Conservation (phyloP, 169 alveolate genomes). For the Plasmodium gonderi region DNA sequence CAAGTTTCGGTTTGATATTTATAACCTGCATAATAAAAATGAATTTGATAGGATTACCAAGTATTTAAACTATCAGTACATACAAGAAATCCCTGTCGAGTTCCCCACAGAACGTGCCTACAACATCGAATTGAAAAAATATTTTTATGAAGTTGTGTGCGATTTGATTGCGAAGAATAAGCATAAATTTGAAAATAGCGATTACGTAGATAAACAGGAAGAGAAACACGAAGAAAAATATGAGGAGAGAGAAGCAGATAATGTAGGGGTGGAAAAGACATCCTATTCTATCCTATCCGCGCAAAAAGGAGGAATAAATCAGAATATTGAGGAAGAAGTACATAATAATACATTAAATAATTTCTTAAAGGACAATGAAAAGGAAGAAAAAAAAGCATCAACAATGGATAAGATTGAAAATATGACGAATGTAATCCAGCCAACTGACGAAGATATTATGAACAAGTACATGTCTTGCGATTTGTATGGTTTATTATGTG, state of each 20-base stretch:
- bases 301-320: slow-evolving; percentile 4
- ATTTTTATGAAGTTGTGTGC: slow-evolving; percentile 43
- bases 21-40: slow-evolving; percentile 46
- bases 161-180: neutral
- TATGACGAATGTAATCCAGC: neutral
- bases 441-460: slow-evolving; percentile 39
- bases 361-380: slow-evolving; percentile 26
- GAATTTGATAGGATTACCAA: slow-evolving; percentile 61
- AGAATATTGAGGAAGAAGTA: neutral
- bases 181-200: neutral
- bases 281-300: neutral
- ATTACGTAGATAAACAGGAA: neutral
- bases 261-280: neutral
- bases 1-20: slow-evolving; percentile 64
- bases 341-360: slow-evolving; percentile 1
- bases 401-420: slow-evolving; percentile 9
- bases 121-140: slow-evolving; percentile 30
- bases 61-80: slow-evolving; percentile 48
- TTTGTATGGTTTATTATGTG: slow-evolving; percentile 43
- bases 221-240: neutral
- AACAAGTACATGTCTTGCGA: slow-evolving; percentile 46
- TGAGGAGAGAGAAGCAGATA: neutral
- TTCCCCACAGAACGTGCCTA: slow-evolving; percentile 32
- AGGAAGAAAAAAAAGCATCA: neutral
- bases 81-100: slow-evolving; percentile 19